Conservation (phyloP, 192 early-diverging fungal species). For the Coemansia reversa region DNA sequence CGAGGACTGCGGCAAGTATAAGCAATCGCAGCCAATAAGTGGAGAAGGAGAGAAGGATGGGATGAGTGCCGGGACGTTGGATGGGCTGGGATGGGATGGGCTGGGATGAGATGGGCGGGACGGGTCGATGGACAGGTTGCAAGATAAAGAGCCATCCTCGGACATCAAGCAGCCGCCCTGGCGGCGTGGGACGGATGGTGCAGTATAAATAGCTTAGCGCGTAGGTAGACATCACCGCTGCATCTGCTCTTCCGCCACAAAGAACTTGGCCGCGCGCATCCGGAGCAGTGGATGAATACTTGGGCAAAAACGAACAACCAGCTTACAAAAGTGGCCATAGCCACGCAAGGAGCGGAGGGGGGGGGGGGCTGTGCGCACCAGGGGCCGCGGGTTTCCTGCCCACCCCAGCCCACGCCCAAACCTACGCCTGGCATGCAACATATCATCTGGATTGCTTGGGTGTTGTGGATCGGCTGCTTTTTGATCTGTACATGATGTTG, state of each 20-base stretch:
- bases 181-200: not conserved
- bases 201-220: conserved; percentile 22
- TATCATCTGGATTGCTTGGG: conserved; percentile 10
- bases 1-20: not conserved
- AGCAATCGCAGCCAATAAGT: conserved; percentile 8
- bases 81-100: not conserved
- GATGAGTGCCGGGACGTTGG: not conserved
- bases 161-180: not conserved
- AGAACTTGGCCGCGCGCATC: conserved; percentile 17
- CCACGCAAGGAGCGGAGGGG: not conserved
- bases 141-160: conserved; percentile 13
- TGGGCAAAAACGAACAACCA: conserved; percentile 10
- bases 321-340: conserved; percentile 2
- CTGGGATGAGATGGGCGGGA: not conserved
- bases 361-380: too few species aligned
- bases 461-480: conserved; percentile 14
- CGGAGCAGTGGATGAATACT: conserved; percentile 20
- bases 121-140: not conserved
- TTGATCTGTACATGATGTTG: not conserved
- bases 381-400: not conserved
- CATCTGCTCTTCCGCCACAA: conserved; percentile 12
- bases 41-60: not conserved
- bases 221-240: conserved; percentile 32
- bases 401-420: not conserved
- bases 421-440: not conserved